A percentile compares a stretch with the other conserved stretches of the same genome.
Evolutionary conservation across 2,329 filamentous ascomycete genomes (phyloP).

Genomic region (Monosporascus ibericus): DNA sequence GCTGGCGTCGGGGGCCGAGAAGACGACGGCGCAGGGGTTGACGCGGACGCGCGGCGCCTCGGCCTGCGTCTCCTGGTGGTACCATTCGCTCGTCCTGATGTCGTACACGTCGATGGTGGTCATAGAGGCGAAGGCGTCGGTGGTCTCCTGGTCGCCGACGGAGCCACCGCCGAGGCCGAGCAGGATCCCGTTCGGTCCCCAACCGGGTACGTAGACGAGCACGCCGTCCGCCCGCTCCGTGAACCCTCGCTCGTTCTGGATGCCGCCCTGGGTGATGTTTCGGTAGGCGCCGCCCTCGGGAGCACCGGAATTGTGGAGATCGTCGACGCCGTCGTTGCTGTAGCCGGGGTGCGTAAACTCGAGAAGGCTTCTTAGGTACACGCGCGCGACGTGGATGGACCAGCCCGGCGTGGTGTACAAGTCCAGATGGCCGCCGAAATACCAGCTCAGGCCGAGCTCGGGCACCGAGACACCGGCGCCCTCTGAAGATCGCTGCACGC

Average conservation of each 20-base stretch:
- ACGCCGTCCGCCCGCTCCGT: constrained; percentile 68
- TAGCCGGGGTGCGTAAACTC: constrained; percentile 72
- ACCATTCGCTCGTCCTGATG: constrained; percentile 65
- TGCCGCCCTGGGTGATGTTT: constrained; percentile 67
- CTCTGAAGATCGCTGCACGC: constrained; percentile 65
- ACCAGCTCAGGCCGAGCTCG: constrained; percentile 65
- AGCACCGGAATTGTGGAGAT: constrained; percentile 49
- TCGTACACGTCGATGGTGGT: constrained; percentile 65
- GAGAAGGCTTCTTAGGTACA: constrained; percentile 68
- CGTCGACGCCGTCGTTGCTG: constrained; percentile 55
- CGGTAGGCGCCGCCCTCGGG: constrained; percentile 58
- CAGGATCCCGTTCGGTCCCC: constrained; percentile 63
- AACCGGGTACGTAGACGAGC: constrained; percentile 68
- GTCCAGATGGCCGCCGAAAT: constrained; percentile 74
- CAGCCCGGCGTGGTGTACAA: constrained; percentile 53
- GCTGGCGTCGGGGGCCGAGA: constrained; percentile 63
- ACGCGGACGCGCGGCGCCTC: constrained; percentile 58
- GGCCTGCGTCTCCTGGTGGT: constrained; percentile 65
- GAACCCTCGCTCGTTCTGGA: constrained; percentile 61
- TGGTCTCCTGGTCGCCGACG: constrained; percentile 27
- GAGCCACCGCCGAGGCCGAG: constrained; percentile 69
- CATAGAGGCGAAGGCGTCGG: constrained; percentile 56
- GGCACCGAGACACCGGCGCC: constrained; percentile 67
- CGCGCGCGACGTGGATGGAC: constrained; percentile 55
- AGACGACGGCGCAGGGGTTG: constrained; percentile 65